Evolutionary conservation across 805 yeast species (phyloP), one percentile per base, ranked within the genome.

Genomic region (Spencermartinsiella europaea): DNA sequence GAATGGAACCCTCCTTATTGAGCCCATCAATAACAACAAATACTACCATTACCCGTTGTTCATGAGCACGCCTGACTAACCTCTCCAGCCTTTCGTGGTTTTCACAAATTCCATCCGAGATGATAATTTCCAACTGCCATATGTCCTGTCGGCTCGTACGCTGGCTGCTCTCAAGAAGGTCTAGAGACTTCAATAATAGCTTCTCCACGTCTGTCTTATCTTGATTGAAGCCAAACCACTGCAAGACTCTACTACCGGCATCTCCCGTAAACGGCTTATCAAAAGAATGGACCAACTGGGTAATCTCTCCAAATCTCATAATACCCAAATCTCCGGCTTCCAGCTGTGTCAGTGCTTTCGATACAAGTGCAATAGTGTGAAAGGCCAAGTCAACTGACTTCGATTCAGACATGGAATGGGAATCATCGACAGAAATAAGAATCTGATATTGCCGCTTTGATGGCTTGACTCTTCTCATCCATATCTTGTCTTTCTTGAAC

Each of bases 391-490:
- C 88, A 15, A 88, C 91, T 33, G 95, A 82, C 54, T 83, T 80
- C 20, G 96, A 84, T 65, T 91, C 98, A 47, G 90, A 80, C 99
- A 93, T 93, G 1, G 98, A 91, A 65, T 87, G 89, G 25, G 99
- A 93, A 63, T 93, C 96, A 70, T 93, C 99, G 40, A 93, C 85
- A 0, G 99, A 90, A 54, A 93, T 85, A 96, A 95, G 86, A 52
- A 93, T 86, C 70, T 93, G 99, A 65, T 93, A 93, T 63, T 90
- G 93, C 60, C 99, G 81, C 71, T 93, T 93, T 55, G 95, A 85
- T 47, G 99, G 99, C 63, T 93, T 91, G 4, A 97, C 89, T 67
- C 99, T 80, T 63, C 96, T 80, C 69, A 93, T 76, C 99, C 99
- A 93, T 48, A 93, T 93, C 73, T 93, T 93, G 66, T 93, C 99